These are phyloP conservation scores for Lindgomyces ingoldianus DNA, from an alignment of 495 filamentous ascomycete species.

Conservation along the genomic window DNA sequence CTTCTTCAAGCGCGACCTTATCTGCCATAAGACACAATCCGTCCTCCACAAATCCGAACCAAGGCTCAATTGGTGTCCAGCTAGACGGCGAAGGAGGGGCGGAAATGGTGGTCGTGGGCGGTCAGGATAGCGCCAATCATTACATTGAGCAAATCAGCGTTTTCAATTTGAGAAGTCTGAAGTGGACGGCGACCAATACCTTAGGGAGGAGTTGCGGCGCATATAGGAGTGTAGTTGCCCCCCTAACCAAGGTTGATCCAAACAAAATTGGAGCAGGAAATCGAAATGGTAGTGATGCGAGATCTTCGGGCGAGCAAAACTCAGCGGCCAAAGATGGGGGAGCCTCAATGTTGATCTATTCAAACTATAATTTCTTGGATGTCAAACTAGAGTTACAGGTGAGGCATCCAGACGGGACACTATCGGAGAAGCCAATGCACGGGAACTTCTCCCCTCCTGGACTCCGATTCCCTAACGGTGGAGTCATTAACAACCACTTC, in stretches of 20 bases:
- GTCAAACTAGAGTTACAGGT: slow-evolving; percentile 95
- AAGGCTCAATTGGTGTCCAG: slow-evolving; percentile 79
- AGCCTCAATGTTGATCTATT: slow-evolving; percentile 94
- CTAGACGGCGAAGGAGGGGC: slow-evolving; percentile 90
- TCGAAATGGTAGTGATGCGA: slow-evolving; percentile 43
- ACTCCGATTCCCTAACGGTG: slow-evolving; percentile 91
- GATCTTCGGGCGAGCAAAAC: slow-evolving; percentile 26
- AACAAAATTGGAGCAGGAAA: slow-evolving; percentile 67
- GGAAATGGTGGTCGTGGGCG: slow-evolving; percentile 96
- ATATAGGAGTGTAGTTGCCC: slow-evolving; percentile 91
- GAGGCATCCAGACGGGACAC: slow-evolving; percentile 75
- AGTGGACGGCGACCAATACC: slow-evolving; percentile 85
- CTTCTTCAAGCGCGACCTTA: slow-evolving; percentile 76
- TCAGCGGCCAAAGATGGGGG: slow-evolving; percentile 53
- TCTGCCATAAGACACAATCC: slow-evolving; percentile 89
- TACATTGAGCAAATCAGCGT: slow-evolving; percentile 99
- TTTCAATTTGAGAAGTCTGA: slow-evolving; percentile 93
- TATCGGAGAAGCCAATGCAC: slow-evolving; percentile 86
- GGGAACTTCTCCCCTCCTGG: slow-evolving; percentile 85
- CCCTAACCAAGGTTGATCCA: slow-evolving; percentile 67
- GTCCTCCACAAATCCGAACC: slow-evolving; percentile 73
- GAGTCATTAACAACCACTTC: slow-evolving; percentile 90
- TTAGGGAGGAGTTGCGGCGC: slow-evolving; percentile 91
- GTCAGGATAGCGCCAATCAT: slow-evolving; percentile 95
- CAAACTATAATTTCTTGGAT: slow-evolving; percentile 97